Conservation (phyloP, 2,329 filamentous ascomycete genomes). For the Rutstroemia sp. region DNA sequence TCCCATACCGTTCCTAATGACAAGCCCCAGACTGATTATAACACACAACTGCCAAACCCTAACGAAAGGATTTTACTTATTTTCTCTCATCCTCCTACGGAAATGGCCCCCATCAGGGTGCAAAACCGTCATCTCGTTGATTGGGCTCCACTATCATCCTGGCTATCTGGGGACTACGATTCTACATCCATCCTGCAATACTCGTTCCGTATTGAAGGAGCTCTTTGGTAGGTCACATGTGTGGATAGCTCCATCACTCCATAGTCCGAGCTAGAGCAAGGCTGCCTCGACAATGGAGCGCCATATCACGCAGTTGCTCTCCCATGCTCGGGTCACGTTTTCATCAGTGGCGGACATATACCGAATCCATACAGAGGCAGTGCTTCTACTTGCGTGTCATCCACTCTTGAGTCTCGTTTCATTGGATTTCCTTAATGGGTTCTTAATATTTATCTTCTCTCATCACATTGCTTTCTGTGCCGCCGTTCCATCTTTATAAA, state of each 20-base stretch:
- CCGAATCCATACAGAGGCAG: conserved; percentile 22
- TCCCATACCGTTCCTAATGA: neutral
- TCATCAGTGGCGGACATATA: conserved; percentile 16
- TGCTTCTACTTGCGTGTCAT: conserved; percentile 16
- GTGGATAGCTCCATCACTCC: conserved; percentile 12
- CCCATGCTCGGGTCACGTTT: conserved; percentile 17
- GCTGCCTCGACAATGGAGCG: conserved; percentile 17
- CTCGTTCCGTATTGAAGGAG: conserved; percentile 1
- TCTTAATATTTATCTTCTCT: conserved; percentile 15
- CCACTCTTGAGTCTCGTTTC: neutral
- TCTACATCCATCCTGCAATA: conserved; percentile 2
- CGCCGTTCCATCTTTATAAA: conserved; percentile 4
- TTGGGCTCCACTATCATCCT: conserved; percentile 4
- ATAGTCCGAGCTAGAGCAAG: conserved; percentile 11
- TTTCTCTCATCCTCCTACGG: neutral
- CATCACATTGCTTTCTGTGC: neutral
- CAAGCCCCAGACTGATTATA: neutral
- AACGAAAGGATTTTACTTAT: conserved; percentile 3
- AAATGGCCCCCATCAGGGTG: neutral
- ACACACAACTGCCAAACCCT: neutral
- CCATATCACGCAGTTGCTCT: conserved; percentile 7
- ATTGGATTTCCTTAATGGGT: neutral
- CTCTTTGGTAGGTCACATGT: conserved; percentile 14
- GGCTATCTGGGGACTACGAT: neutral
- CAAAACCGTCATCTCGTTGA: conserved; percentile 1